A percentile compares a stretch with the other conserved stretches of the same genome.
phyloP scores from a whole-genome alignment of 371 early-diverging fungal genomes.

The Choanephora cucurbitarum region DNA sequence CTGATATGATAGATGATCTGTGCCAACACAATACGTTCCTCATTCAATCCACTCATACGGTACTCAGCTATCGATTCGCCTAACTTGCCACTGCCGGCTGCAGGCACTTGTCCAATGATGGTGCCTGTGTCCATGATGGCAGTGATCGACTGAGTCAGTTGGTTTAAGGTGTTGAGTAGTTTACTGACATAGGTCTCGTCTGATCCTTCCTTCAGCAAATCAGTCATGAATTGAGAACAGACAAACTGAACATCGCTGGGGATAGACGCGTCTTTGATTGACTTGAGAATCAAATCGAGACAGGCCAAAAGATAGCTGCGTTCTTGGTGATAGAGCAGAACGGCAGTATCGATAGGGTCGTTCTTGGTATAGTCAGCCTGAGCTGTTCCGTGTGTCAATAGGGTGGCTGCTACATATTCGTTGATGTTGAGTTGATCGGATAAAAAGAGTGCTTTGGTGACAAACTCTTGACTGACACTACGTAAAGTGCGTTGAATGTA shows the following conservation, averaged over 20 bases:
- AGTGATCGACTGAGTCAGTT: constrained; percentile 24
- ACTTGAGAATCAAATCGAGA: constrained; percentile 63
- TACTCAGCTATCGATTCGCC: constrained; percentile 49
- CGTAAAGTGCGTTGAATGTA: constrained; percentile 54
- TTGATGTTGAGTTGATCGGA: constrained; percentile 82
- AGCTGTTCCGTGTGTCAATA: constrained; percentile 66
- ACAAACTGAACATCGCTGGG: constrained; percentile 49
- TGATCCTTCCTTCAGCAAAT: constrained; percentile 18
- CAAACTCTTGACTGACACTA: constrained; percentile 73
- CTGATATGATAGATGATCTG: constrained; percentile 59
- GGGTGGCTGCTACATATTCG: constrained; percentile 75
- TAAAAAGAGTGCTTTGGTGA: constrained; percentile 62
- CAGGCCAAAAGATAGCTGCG: constrained; percentile 64
- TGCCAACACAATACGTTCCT: constrained; percentile 62
- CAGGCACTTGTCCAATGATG: constrained; percentile 29
- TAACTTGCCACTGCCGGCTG: constrained; percentile 33
- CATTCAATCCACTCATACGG: constrained; percentile 49
- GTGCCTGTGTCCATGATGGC: constrained; percentile 33
- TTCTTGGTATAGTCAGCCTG: constrained; percentile 55
- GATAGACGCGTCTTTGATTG: constrained; percentile 47
- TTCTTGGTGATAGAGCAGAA: constrained; percentile 72
- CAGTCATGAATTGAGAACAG: constrained; percentile 34
- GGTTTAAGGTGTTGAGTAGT: constrained; percentile 21
- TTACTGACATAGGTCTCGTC: constrained; percentile 22
- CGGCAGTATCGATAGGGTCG: constrained; percentile 65